phyloP scores from a whole-genome alignment of 2,329 filamentous ascomycete species.

The Sclerotinia trifoliorum region DNA sequence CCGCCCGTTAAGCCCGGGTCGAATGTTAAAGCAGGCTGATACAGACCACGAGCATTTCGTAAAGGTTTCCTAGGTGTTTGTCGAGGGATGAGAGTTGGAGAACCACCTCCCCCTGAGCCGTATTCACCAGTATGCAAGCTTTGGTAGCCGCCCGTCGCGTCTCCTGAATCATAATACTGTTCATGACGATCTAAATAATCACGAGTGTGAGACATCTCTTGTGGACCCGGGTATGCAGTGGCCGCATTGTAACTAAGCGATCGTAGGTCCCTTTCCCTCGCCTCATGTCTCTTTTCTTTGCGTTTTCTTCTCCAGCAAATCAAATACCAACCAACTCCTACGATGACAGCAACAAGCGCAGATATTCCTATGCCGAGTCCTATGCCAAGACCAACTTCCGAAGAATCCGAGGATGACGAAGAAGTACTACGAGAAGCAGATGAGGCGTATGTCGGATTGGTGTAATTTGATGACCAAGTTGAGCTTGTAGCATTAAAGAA shows the following conservation, averaged over 20 bases:
- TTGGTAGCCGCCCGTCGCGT: conserved; percentile 32
- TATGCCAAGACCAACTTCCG: conserved; percentile 59
- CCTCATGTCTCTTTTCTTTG: conserved; percentile 40
- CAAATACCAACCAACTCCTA: conserved; percentile 51
- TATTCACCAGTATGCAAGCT: conserved; percentile 32
- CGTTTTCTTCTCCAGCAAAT: conserved; percentile 44
- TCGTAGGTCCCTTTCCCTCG: conserved; percentile 55
- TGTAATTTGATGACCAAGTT: conserved; percentile 57
- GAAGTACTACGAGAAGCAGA: conserved; percentile 28
- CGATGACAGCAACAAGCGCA: conserved; percentile 47
- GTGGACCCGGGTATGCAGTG: conserved; percentile 28
- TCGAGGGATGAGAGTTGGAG: conserved; percentile 26
- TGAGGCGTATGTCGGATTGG: conserved; percentile 44
- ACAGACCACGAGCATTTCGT: conserved; percentile 39
- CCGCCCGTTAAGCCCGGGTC: conserved; percentile 37
- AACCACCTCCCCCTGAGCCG: conserved; percentile 25
- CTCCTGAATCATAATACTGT: conserved; percentile 35
- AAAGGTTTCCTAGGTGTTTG: conserved; percentile 42
- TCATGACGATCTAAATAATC: conserved; percentile 24
- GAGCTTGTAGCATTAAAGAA: conserved; percentile 63
- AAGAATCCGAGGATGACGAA: conserved; percentile 36
- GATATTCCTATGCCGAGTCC: conserved; percentile 64
- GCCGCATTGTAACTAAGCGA: conserved; percentile 46
- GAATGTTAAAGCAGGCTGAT: conserved; percentile 46
- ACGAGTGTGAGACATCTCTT: conserved; percentile 29